Conservation (phyloP, 108 stramenopile species). For the Schizochytrium sp. region DNA sequence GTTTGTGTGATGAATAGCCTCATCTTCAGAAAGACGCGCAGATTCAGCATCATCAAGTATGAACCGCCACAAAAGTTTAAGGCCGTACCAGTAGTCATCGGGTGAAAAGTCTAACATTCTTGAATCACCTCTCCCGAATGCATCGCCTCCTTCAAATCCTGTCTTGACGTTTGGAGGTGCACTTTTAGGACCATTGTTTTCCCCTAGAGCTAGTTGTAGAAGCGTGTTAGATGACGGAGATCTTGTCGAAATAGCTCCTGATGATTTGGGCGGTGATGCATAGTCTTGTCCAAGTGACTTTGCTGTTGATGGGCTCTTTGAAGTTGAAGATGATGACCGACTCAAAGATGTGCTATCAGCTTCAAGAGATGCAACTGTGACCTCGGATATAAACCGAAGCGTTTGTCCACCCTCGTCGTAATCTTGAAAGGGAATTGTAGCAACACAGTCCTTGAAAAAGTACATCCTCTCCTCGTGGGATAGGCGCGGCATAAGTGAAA, state of each 20-base stretch:
- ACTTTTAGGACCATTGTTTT: neutral
- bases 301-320: slow-evolving; percentile 10
- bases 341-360: neutral
- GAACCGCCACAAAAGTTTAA: slow-evolving; percentile 16
- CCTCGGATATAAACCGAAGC: slow-evolving; percentile 41
- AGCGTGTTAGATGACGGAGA: neutral
- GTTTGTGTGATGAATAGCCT: neutral
- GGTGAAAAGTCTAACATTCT: neutral
- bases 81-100: slow-evolving; percentile 57
- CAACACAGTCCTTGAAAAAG: slow-evolving; percentile 26
- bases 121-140: neutral
- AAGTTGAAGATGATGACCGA: neutral
- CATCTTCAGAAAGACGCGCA: neutral
- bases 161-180: neutral
- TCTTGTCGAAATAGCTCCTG: neutral
- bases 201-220: neutral
- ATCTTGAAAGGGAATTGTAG: slow-evolving; percentile 6
- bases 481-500: slow-evolving; percentile 34
- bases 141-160: neutral
- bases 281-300: neutral
- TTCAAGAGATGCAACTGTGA: slow-evolving; percentile 19
- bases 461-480: slow-evolving; percentile 38
- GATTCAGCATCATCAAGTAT: slow-evolving; percentile 33
- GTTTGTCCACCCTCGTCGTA: slow-evolving; percentile 32
- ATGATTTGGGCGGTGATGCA: too few relatives aligned